These are phyloP conservation scores for Echinochloa phyllopogon DNA, from an alignment of 176 grass and related monocot genomes.

Conservation along the genomic window DNA sequence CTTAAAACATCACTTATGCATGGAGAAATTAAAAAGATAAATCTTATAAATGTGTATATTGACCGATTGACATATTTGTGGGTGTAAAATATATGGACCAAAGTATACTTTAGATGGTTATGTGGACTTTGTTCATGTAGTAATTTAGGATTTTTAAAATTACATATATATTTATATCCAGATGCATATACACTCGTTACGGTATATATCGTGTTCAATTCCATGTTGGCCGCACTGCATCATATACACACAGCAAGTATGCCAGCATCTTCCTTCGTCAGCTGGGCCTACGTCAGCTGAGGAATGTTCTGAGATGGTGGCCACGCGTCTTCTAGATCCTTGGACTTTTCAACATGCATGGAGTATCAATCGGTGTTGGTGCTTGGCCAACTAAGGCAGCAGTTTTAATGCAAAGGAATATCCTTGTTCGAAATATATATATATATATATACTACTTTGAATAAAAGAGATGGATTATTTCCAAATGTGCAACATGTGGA, in stretches of 20 bases:
- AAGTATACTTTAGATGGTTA: too few species aligned
- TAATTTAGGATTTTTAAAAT: too few species aligned
- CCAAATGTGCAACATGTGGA: constrained; percentile 25
- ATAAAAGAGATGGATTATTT: neutral
- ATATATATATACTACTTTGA: neutral
- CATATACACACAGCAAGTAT: neutral
- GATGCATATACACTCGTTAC: too few species aligned
- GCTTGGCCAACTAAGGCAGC: neutral
- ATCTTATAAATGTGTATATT: too few species aligned
- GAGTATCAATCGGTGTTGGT: neutral
- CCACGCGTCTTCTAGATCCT: constrained; percentile 36
- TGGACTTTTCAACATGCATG: constrained; percentile 27
- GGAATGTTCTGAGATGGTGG: constrained; percentile 29
- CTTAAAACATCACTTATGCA: too few species aligned
- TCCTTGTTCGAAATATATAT: neutral
- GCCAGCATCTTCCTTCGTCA: neutral
- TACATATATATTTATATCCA: too few species aligned
- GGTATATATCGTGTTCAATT: neutral
- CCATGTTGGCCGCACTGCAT: neutral
- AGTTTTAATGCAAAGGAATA: neutral
- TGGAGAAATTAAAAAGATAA: too few species aligned
- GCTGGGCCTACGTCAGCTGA: neutral
- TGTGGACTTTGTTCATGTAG: too few species aligned
- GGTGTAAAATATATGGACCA: too few species aligned
- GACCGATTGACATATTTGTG: too few species aligned